Conservation (phyloP, 768 basidiomycete genomes). For the Agrocybe praecox region DNA sequence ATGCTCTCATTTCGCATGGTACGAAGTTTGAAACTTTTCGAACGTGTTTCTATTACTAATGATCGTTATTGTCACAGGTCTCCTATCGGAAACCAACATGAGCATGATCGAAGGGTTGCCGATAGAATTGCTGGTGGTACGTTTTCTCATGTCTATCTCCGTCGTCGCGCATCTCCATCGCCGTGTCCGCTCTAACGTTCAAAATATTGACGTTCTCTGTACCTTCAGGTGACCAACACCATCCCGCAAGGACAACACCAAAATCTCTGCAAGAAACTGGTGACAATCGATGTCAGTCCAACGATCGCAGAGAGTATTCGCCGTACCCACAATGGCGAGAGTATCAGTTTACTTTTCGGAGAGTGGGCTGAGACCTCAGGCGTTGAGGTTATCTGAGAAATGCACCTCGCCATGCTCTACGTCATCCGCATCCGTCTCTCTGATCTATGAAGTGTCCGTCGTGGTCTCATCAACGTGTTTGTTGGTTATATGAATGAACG, state of each 20-base stretch:
- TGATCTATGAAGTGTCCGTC: no score
- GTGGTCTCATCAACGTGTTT: no score
- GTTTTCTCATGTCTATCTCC: constrained; percentile 26
- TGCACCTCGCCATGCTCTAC: no score
- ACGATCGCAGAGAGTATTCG: constrained; percentile 96
- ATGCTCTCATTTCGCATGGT: constrained; percentile 95
- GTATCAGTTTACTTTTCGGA: constrained; percentile 85
- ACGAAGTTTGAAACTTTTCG: constrained; percentile 2
- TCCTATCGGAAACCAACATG: constrained; percentile 80
- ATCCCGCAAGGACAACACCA: constrained; percentile 82
- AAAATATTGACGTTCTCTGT: background rate
- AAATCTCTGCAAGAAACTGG: constrained; percentile 68
- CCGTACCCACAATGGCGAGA: constrained; percentile 92
- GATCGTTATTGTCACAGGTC: constrained; percentile 47
- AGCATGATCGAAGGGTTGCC: constrained; percentile 68
- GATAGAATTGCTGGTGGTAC: constrained; percentile 83
- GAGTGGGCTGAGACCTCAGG: constrained; percentile 69
- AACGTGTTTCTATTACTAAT: background rate
- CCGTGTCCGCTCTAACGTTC: background rate
- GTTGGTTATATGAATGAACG: no score
- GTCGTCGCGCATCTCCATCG: background rate
- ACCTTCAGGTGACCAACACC: constrained; percentile 85
- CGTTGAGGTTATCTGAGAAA: constrained; percentile 36
- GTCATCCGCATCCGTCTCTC: no score
- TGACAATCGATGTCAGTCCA: constrained; percentile 88